phyloP scores from a whole-genome alignment of 2,329 filamentous ascomycete species.

The Epichloe elymi region DNA sequence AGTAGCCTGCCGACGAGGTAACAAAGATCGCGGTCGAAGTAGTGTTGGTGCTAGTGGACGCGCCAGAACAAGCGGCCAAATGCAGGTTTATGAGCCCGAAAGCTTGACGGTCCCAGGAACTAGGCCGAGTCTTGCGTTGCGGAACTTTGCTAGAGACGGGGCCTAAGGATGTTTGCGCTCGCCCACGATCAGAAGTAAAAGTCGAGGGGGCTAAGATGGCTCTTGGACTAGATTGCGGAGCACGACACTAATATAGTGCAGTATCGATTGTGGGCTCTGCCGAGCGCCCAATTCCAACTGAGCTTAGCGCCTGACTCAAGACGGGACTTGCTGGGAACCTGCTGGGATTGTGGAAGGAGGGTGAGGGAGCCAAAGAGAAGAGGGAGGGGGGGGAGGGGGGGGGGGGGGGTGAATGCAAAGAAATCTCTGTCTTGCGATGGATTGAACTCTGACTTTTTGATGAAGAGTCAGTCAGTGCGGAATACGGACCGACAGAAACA shows the following conservation, averaged over 20 bases:
- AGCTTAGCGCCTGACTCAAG: slow-evolving; percentile 22
- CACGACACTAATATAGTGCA: slow-evolving; percentile 28
- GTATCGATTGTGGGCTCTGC: slow-evolving; percentile 19
- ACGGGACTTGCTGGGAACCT: slow-evolving; percentile 8
- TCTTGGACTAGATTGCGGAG: slow-evolving; percentile 23
- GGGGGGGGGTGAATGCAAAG: slow-evolving; percentile 1
- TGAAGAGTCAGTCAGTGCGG: slow-evolving; percentile 3
- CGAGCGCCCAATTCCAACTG: slow-evolving; percentile 20
- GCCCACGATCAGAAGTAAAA: slow-evolving; percentile 13
- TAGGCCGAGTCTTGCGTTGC: slow-evolving; percentile 9
- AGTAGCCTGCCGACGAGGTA: background rate
- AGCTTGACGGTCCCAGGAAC: slow-evolving; percentile 7
- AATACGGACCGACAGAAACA: background rate
- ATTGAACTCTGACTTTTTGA: slow-evolving; percentile 4
- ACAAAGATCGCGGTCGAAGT: background rate
- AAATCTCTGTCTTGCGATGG: background rate
- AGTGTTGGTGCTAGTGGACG: slow-evolving; percentile 5
- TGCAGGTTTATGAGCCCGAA: slow-evolving; percentile 5
- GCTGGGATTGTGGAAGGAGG: background rate
- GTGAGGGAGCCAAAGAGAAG: background rate
- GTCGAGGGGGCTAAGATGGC: slow-evolving; percentile 12
- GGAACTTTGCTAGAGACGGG: slow-evolving; percentile 11
- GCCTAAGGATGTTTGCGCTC: slow-evolving; percentile 12
- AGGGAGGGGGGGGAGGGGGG: too few relatives aligned
- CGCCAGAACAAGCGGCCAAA: slow-evolving; percentile 4